Conservation (phyloP, 148 eudicot species). For the Chenopodium formosanum region DNA sequence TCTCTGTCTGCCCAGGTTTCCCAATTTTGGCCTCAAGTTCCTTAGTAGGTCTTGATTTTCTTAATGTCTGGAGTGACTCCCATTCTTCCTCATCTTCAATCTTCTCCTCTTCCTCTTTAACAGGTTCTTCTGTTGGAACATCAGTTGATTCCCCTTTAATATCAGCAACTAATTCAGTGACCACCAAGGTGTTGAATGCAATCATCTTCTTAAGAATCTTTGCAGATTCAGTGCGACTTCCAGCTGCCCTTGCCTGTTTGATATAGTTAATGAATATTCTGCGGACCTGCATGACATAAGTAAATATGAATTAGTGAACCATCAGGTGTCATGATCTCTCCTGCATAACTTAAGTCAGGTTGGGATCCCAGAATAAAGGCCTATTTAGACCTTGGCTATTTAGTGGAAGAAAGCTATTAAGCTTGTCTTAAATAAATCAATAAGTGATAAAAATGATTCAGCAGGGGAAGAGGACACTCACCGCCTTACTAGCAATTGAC, state of each 20-base stretch:
- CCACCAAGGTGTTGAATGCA: constrained; percentile 77
- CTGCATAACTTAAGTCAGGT: background rate
- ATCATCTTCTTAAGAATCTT: constrained; percentile 77
- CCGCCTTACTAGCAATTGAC: constrained; percentile 92
- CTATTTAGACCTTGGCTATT: background rate
- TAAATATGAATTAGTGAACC: constrained; percentile 3
- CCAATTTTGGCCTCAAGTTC: constrained; percentile 38
- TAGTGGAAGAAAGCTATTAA: background rate
- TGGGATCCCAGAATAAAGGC: background rate
- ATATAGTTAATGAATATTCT: constrained; percentile 70
- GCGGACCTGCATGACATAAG: constrained; percentile 52
- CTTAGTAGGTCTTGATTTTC: constrained; percentile 51
- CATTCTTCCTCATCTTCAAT: constrained; percentile 64
- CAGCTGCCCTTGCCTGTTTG: constrained; percentile 70
- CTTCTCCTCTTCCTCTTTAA: constrained; percentile 42
- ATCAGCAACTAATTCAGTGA: constrained; percentile 73
- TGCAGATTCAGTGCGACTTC: constrained; percentile 61
- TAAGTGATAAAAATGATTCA: background rate
- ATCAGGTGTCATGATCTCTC: background rate
- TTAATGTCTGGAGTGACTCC: constrained; percentile 71
- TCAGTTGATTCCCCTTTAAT: constrained; percentile 80
- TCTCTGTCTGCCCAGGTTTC: constrained; percentile 67
- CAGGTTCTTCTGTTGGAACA: constrained; percentile 45
- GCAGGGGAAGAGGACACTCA: constrained; percentile 36
- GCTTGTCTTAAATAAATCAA: background rate